phyloP scores from a whole-genome alignment of 768 basidiomycete genomes.

The Neoboletus subvelutipes region DNA sequence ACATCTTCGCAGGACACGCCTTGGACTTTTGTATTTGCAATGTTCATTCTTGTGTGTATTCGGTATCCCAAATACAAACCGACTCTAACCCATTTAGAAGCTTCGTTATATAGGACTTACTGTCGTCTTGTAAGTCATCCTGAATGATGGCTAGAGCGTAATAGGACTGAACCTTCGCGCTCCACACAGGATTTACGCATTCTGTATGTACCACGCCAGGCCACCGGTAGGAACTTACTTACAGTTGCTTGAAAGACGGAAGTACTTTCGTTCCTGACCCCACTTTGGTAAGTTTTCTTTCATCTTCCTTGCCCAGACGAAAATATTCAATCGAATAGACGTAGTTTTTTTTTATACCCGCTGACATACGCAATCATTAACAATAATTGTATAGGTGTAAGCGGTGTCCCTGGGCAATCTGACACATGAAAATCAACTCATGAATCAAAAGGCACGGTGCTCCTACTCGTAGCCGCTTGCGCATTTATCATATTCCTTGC shows the following conservation, averaged over 20 bases:
- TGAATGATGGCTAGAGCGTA: not conserved
- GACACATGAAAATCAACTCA: not conserved
- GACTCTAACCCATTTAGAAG: too few relatives aligned
- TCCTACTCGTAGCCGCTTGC: too few relatives aligned
- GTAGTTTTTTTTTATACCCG: slow-evolving; percentile 4
- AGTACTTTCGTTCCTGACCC: slow-evolving; percentile 22
- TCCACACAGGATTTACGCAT: not conserved
- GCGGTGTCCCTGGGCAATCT: not conserved
- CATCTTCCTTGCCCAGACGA: not conserved
- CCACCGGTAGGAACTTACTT: not conserved
- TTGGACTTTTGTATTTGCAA: slow-evolving; percentile 19
- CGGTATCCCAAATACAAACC: too few relatives aligned
- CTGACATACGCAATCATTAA: not conserved
- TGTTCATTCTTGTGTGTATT: too few relatives aligned
- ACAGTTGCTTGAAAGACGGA: slow-evolving; percentile 9
- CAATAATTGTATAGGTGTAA: slow-evolving; percentile 18
- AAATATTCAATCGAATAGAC: slow-evolving; percentile 3
- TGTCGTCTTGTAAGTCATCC: too few relatives aligned
- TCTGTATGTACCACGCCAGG: slow-evolving; percentile 6
- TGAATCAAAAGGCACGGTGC: slow-evolving; percentile 9
- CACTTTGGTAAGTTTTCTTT: slow-evolving; percentile 2
- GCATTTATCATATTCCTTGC: slow-evolving; percentile 14
- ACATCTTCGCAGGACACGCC: slow-evolving; percentile 8
- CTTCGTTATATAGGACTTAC: slow-evolving; percentile 19
- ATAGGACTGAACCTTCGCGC: not conserved